A percentile compares a stretch with the other conserved stretches of the same genome.
phyloP scores from a whole-genome alignment of 2,329 filamentous ascomycete genomes.

The Clarireedia monteithiana region DNA sequence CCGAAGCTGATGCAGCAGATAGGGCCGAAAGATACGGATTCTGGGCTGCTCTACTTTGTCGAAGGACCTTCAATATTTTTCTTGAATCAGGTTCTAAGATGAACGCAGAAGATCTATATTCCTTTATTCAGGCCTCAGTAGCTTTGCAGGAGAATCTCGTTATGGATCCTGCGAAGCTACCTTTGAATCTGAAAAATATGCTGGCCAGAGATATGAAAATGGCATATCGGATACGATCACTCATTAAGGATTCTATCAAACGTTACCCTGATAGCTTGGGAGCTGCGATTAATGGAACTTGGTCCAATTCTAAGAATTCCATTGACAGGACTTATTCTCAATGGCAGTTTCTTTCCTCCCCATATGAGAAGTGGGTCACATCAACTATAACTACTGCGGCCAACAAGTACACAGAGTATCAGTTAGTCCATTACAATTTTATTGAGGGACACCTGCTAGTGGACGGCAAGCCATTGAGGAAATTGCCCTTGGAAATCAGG shows the following conservation, averaged over 20 bases:
- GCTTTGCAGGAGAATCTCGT: slow-evolving; percentile 40
- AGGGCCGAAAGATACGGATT: slow-evolving; percentile 40
- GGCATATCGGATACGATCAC: slow-evolving; percentile 30
- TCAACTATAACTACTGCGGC: slow-evolving; percentile 29
- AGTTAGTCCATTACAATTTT: slow-evolving; percentile 36
- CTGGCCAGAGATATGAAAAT: slow-evolving; percentile 42
- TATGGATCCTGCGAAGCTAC: slow-evolving; percentile 31
- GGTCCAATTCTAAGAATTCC: slow-evolving; percentile 32
- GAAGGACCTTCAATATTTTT: slow-evolving; percentile 35
- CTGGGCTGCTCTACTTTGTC: slow-evolving; percentile 49
- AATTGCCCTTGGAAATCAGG: slow-evolving; percentile 44
- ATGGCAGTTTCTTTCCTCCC: slow-evolving; percentile 21
- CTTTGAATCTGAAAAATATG: slow-evolving; percentile 30
- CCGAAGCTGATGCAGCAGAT: slow-evolving; percentile 32
- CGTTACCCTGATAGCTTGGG: slow-evolving; percentile 25
- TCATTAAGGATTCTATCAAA: slow-evolving; percentile 32
- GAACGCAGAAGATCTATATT: slow-evolving; percentile 14
- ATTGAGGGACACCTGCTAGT: slow-evolving; percentile 39
- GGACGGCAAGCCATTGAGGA: slow-evolving; percentile 40
- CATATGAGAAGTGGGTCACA: slow-evolving; percentile 30
- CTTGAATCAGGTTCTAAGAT: background rate
- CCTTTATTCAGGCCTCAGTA: slow-evolving; percentile 35
- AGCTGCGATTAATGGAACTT: slow-evolving; percentile 33
- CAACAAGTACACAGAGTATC: slow-evolving; percentile 18
- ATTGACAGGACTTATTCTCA: slow-evolving; percentile 13